Base-by-base conservation (phyloP, 352 stramenopile genomes). In the Pilasporangium apinafurcum region DNA sequence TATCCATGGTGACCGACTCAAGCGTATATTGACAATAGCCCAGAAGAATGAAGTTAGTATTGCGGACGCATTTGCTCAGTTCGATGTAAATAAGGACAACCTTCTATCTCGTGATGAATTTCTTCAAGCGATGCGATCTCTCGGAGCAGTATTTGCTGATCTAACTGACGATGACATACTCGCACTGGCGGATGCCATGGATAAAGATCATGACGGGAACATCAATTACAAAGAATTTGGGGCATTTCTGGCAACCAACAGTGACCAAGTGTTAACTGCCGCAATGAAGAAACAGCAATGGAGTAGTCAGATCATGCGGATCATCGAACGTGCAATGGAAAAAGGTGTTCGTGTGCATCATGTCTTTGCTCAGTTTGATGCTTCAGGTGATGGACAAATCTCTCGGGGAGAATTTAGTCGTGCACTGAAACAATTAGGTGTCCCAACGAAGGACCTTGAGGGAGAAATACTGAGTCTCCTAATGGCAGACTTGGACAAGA, bases 361-460 rank as follows among this genome's bases (percentile, higher is more conserved):
- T 18, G 63, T 91, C 7, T 91, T 91, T 46, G 50, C 56, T 13
- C 54, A 85, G 24, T 56, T 91, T 4, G 79, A 91, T 25, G 26
- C 48, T 3, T 88, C 73, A 1, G 53, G 68, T 8, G 76, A 89
- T 44, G 76, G 73, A 0, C 80, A 67, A 3, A 40, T 91, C 3
- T 83, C 67, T 12, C 65, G 56, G 4, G 58, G 66, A 4, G 76
- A 88, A 29, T 81, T 88, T 18, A 56, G 68, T 8, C 37, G 40
- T 7, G 73, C 76, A 7, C 44, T 91, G 12, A 50, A 59, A 9
- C 59, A 80, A 26, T 60, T 92, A 2, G 73, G 73, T 5, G 62
- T 86, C 32, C 46, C 52, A 27, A 56, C 47, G n/a, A 59, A 42
- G 2, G 54, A 29, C 7, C 36, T 61, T 17, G 55, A 46, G 8